phyloP scores from a whole-genome alignment of 345 rosid genomes.

The Linum usitatissimum region DNA sequence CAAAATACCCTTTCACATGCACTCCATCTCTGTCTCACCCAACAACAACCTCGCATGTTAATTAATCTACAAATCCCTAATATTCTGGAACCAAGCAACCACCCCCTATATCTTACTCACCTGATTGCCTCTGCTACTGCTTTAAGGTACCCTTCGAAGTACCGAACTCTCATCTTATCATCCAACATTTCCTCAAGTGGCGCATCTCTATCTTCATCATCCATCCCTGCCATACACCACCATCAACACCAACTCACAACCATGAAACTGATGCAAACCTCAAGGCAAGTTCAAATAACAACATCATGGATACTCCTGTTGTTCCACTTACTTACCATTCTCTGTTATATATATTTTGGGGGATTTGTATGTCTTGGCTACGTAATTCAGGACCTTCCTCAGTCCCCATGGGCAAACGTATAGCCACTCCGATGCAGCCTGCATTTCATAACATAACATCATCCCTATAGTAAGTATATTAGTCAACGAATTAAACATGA shows the following conservation, averaged over 20 bases:
- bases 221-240: constrained; percentile 48
- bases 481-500: neutral
- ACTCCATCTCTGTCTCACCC: constrained; percentile 52
- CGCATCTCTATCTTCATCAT: constrained; percentile 59
- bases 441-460: constrained; percentile 17
- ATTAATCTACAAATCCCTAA: too few relatives aligned
- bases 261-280: neutral
- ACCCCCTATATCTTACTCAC: constrained; percentile 26
- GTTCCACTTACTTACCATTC: constrained; percentile 39
- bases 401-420: constrained; percentile 90
- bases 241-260: neutral
- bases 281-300: too few relatives aligned
- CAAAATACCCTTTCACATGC: constrained; percentile 82
- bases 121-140: constrained; percentile 60
- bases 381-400: constrained; percentile 54
- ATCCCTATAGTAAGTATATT: neutral
- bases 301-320: too few relatives aligned
- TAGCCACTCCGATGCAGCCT: constrained; percentile 97
- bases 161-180: constrained; percentile 62
- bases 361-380: constrained; percentile 47
- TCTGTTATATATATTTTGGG: constrained; percentile 64
- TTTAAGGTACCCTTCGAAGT: constrained; percentile 60
- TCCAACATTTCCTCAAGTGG: constrained; percentile 73
- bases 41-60: neutral
- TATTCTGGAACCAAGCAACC: neutral